Base-by-base conservation (phyloP, 306 rosid species). In the Malus asiatica region DNA sequence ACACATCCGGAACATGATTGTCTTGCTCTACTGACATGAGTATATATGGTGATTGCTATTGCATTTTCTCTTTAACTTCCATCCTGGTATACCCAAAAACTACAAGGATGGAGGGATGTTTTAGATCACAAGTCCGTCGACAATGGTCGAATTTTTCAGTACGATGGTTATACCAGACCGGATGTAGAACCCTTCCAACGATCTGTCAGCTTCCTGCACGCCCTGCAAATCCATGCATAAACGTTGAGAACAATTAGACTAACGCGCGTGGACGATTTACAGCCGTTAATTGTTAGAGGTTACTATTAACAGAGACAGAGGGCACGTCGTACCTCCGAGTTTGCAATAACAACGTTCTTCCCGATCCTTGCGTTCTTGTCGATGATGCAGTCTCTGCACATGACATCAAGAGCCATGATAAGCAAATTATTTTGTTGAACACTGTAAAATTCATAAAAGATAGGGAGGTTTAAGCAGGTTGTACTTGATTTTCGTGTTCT, bases 301-400 rank as follows among this genome's bases (percentile, higher is more conserved):
- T 13, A 48, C 53, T 48, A 48, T 13, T 15, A 15, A 48, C 55
- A 48, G 44, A 4, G 44, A 38, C 4, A 25, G 44, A 4, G 44
- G 22, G 68, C 23, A 64, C 6, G 11, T 2, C 32, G 8, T 84
- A 88, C 97, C 94, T 90, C 96, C 14, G 91, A 80, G 79, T 93
- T 91, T 77, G 93, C 93, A 42, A 94, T 90, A 4, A 85, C 65
- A 68, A 91, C 93, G 18, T 90, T 90, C 86, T 86, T 94, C 77
- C 97, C 98, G 12, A 91, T 90, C 83, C 98, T 83, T 5, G 98
- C 92, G 23, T 94, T 94, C 83, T 94, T 92, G 91, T 92, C 98
- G 69, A 94, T 94, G 73, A 94, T 94, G 80, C 97, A 94, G 40
- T 82, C 89, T 72, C 98, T 94, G 89, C 88, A 84, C 48, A 82